These are phyloP conservation scores for Aureobasidium subglaciale DNA, from an alignment of 2,329 filamentous ascomycete genomes.

Conservation along the genomic window DNA sequence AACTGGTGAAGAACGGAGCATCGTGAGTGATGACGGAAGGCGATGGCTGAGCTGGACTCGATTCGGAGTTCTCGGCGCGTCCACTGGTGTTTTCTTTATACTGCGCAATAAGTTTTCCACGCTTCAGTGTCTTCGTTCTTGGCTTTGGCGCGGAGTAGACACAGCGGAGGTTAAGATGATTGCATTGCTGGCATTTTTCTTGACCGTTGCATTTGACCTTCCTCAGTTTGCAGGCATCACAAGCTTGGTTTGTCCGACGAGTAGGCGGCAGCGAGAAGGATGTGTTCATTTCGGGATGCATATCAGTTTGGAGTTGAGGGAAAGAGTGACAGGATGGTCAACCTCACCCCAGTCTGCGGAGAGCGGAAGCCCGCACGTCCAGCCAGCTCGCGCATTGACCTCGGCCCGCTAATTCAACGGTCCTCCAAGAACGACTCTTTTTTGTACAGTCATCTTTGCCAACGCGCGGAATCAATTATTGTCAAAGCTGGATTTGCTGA, in stretches of 20 bases:
- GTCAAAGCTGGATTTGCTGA: not conserved
- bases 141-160: constrained; percentile 36
- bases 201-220: constrained; percentile 44
- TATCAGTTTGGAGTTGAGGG: not conserved
- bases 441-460: not conserved
- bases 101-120: constrained; percentile 36
- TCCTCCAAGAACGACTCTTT: not conserved
- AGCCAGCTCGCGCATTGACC: not conserved
- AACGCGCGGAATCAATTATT: not conserved
- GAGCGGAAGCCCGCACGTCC: not conserved
- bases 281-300: constrained; percentile 6
- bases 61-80: constrained; percentile 15
- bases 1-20: constrained; percentile 34
- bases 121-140: constrained; percentile 31
- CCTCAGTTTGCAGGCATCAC: constrained; percentile 40
- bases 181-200: constrained; percentile 37
- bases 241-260: constrained; percentile 32
- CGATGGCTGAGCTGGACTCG: constrained; percentile 15
- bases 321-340: constrained; percentile 1
- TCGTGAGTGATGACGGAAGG: constrained; percentile 13
- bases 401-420: not conserved
- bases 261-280: constrained; percentile 3
- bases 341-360: not conserved
- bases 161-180: constrained; percentile 39
- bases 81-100: constrained; percentile 32